These are phyloP conservation scores for Phytophthora megakarya DNA, from an alignment of 352 stramenopile species.

Conservation along the genomic window DNA sequence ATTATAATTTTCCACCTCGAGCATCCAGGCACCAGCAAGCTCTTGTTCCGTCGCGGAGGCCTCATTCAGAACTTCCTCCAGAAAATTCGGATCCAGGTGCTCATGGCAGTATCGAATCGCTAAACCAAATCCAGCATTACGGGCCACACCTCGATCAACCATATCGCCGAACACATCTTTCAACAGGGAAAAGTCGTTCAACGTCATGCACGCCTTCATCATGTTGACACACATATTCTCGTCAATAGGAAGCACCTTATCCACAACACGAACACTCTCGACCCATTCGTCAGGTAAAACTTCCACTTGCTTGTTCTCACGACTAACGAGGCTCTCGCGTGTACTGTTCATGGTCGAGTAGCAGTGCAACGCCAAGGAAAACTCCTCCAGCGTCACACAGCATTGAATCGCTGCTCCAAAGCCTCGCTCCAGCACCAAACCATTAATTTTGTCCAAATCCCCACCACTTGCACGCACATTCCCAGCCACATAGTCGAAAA, in stretches of 20 bases:
- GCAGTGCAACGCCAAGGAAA: conserved; percentile 57
- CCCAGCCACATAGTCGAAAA: conserved; percentile 48
- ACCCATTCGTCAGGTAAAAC: background rate
- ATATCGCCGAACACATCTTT: conserved; percentile 63
- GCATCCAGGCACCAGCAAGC: conserved; percentile 50
- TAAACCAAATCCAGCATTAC: conserved; percentile 66
- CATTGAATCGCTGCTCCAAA: conserved; percentile 76
- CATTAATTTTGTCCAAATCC: conserved; percentile 14
- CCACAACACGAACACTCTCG: conserved; percentile 15
- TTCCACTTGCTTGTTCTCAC: conserved; percentile 26
- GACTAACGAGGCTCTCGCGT: conserved; percentile 7
- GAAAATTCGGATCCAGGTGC: conserved; percentile 49
- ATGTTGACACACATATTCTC: conserved; percentile 86
- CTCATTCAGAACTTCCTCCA: conserved; percentile 67
- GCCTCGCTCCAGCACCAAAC: conserved; percentile 50
- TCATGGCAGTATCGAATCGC: conserved; percentile 70
- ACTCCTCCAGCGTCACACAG: conserved; percentile 48
- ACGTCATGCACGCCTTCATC: conserved; percentile 54
- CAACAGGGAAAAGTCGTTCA: conserved; percentile 48
- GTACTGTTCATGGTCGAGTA: conserved; percentile 26
- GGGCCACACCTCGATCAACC: conserved; percentile 48
- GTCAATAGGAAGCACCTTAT: conserved; percentile 46
- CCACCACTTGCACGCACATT: conserved; percentile 6
- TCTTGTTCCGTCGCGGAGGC: conserved; percentile 54
- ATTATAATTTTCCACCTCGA: conserved; percentile 78